Conservation (phyloP, 345 rosid species). For the Murraya koenigii region DNA sequence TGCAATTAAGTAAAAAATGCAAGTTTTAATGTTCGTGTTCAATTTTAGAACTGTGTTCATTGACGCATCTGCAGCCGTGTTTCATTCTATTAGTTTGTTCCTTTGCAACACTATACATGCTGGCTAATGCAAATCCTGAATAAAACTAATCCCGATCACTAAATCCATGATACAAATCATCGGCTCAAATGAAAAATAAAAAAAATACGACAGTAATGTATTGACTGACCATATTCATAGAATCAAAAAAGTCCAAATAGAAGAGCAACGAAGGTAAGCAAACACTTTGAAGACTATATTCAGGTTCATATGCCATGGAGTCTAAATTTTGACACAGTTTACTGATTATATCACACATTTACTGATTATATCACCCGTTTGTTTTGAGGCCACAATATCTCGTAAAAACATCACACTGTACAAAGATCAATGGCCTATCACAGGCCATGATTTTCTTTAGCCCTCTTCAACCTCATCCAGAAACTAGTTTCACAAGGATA, state of each 20-base stretch:
- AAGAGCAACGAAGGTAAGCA: no score
- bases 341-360: no score
- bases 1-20: not conserved
- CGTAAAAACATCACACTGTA: not conserved
- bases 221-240: not conserved
- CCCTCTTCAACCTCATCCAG: conserved; percentile 23
- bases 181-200: no score
- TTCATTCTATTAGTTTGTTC: not conserved
- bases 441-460: not conserved
- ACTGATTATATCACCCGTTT: no score
- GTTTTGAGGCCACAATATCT: not conserved
- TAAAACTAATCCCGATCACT: not conserved
- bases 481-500: conserved; percentile 36
- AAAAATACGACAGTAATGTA: no score
- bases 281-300: not conserved
- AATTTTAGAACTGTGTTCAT: not conserved
- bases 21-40: no score
- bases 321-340: not conserved
- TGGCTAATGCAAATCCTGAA: no score
- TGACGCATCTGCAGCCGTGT: not conserved
- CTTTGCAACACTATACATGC: no score
- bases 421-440: not conserved
- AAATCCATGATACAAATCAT: not conserved
- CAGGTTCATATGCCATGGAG: no score
- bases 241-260: not conserved